These are phyloP conservation scores for Rhododendron griersonianum DNA, from an alignment of 148 eudicot genomes.

Conservation along the genomic window DNA sequence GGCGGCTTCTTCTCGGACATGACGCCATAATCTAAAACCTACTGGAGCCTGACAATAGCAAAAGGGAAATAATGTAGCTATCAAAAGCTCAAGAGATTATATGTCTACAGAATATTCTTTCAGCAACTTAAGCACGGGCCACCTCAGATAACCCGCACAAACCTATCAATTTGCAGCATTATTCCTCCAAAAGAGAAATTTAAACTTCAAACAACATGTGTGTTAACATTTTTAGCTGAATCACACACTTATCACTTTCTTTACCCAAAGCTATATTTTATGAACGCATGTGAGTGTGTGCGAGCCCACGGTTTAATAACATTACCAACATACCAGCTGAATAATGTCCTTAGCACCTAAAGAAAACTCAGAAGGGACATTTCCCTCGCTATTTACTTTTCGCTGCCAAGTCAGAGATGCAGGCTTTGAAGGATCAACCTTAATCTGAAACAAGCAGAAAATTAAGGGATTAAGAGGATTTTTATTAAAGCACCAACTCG, in stretches of 20 bases:
- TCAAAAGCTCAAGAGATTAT: not conserved
- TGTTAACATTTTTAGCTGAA: not conserved
- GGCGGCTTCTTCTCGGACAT: conserved; percentile 57
- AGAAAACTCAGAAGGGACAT: conserved; percentile 45
- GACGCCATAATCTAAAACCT: conserved; percentile 76
- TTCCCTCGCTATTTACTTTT: conserved; percentile 49
- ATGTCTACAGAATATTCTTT: not conserved
- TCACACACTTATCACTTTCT: not conserved
- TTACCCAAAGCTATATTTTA: not conserved
- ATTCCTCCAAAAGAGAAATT: not conserved
- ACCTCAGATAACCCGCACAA: not conserved
- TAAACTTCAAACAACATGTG: not conserved
- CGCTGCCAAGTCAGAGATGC: conserved; percentile 77
- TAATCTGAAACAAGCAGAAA: conserved; percentile 35
- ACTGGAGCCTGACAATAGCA: conserved; percentile 56
- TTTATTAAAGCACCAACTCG: not conserved
- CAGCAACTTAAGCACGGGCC: not conserved
- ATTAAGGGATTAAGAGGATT: not conserved
- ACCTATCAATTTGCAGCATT: not conserved
- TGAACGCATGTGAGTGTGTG: not conserved
- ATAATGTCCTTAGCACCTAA: conserved; percentile 47
- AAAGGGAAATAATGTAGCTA: not conserved
- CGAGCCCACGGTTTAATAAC: not conserved
- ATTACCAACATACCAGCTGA: conserved; percentile 52
- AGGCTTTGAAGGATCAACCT: conserved; percentile 64